Evolutionary conservation across 768 basidiomycete genomes (phyloP), one percentile per base, ranked within the genome.

Genomic region (Gloeostereum incarnatum): DNA sequence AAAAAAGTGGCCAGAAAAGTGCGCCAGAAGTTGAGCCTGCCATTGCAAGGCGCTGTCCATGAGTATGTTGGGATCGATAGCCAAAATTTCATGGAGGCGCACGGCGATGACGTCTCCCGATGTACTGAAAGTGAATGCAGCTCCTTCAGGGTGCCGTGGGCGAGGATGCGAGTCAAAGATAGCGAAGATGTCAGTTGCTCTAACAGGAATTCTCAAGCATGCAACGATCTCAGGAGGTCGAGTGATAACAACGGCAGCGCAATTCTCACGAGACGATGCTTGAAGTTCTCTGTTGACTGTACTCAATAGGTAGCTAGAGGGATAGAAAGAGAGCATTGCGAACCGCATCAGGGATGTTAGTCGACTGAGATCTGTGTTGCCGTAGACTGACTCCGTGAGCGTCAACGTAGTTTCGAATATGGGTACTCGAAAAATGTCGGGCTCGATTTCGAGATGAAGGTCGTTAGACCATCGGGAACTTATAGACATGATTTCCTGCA

Each of bases 101-200:
- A 46, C 35, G 2, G 73, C 69, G 1, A 69, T 60, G 4, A 45
- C 52, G 16, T 66, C 61, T 5, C 71, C 39, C 4, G 68, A 73
- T 1, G 63, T 56, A 47, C 63, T 71, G 43, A 81, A 56, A 25
- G 72, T 67, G 36, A 81, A 66, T 0, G 73, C 81, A 2, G 78
- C 69, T 5, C 82, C 81, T 21, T 65, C 43, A 0, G 79, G 73
- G 45, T 81, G 70, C 14, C 62, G 65, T 1, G 73, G 66, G 8
- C 81, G 66, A 4, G 76, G 68, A 49, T 82, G 81, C 2, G 80
- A 79, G 55, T 83, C 81, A 42, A 83, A 83, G 30, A 82, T 57
- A 31, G 73, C 62, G 45, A 74, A 81, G 11, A 74, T 52, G 17
- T 57, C 51, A 10, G 16, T 39, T 27, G 20, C 24, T n/a, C 37